A percentile compares a stretch with the other conserved stretches of the same genome.
These are phyloP conservation scores for Psidium friedrichsthalianum DNA, from an alignment of 345 rosid species.

Conservation along the genomic window DNA sequence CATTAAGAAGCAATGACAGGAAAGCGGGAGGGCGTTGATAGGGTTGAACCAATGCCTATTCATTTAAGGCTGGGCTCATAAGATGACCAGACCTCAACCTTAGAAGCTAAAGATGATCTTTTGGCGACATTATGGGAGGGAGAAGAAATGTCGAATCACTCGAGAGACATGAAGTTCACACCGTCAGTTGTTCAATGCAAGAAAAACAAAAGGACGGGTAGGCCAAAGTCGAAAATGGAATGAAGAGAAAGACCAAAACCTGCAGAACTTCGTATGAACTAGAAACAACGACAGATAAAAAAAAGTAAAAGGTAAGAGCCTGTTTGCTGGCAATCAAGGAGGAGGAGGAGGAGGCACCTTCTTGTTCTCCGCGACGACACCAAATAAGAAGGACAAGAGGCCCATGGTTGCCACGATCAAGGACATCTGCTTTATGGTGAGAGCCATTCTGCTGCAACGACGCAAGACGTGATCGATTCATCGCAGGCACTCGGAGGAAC, in stretches of 20 bases:
- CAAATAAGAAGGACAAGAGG: conserved; percentile 47
- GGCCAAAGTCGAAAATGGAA: neutral
- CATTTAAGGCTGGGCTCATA: neutral
- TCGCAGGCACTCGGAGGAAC: neutral
- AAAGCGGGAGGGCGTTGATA: neutral
- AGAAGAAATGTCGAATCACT: neutral
- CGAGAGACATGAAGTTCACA: neutral
- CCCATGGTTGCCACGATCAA: conserved; percentile 43
- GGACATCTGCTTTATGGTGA: conserved; percentile 52
- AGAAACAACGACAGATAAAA: neutral
- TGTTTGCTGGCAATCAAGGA: neutral
- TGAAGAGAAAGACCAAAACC: neutral
- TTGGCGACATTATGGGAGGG: neutral
- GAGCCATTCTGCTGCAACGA: conserved; percentile 30
- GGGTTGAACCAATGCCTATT: neutral
- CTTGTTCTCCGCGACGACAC: conserved; percentile 73
- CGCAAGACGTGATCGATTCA: neutral
- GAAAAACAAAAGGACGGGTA: neutral
- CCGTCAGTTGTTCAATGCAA: neutral
- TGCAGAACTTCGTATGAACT: neutral
- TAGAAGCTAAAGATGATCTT: neutral
- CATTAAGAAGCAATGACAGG: too few species aligned
- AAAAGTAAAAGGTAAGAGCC: neutral
- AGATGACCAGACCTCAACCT: neutral
- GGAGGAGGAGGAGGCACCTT: conserved; percentile 29